Conservation (phyloP, 805 yeast genomes). For the Cephaloascus fragrans region DNA sequence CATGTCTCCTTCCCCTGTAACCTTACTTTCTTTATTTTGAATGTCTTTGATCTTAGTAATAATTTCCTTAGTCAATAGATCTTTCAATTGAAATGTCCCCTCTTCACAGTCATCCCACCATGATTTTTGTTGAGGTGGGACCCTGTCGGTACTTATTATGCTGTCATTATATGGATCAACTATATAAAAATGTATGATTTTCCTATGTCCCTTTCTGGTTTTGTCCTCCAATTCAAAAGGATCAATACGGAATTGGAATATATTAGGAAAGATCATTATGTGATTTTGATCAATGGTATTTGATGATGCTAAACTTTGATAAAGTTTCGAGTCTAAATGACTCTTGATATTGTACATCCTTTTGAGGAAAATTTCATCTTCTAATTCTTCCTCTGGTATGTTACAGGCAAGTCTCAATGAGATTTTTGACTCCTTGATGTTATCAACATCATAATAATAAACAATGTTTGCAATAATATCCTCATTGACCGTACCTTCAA, state of each 20-base stretch:
- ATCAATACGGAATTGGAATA: constrained; percentile 27
- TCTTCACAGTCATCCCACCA: constrained; percentile 16
- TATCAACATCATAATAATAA: constrained; percentile 29
- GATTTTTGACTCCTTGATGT: constrained; percentile 22
- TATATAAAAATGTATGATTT: constrained; percentile 28
- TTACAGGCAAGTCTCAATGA: constrained; percentile 18
- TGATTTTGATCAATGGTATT: constrained; percentile 15
- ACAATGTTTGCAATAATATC: constrained; percentile 29
- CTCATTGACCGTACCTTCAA: constrained; percentile 30
- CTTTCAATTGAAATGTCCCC: neutral
- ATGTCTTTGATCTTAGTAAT: neutral
- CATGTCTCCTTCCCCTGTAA: too few species aligned
- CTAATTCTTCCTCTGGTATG: constrained; percentile 24
- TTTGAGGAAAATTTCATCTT: constrained; percentile 15
- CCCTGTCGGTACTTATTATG: constrained; percentile 17
- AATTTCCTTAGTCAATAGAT: neutral
- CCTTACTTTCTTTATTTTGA: too few species aligned
- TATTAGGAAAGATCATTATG: constrained; percentile 27
- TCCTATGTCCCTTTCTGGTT: constrained; percentile 24
- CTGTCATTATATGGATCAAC: constrained; percentile 22
- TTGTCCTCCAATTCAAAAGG: constrained; percentile 24
- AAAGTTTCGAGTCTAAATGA: constrained; percentile 13
- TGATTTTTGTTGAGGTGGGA: constrained; percentile 26
- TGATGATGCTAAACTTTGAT: too few species aligned
- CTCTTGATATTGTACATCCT: constrained; percentile 19